Evolutionary conservation across 192 early-diverging fungal genomes (phyloP).

Genomic region (Powellomyces hirtus): DNA sequence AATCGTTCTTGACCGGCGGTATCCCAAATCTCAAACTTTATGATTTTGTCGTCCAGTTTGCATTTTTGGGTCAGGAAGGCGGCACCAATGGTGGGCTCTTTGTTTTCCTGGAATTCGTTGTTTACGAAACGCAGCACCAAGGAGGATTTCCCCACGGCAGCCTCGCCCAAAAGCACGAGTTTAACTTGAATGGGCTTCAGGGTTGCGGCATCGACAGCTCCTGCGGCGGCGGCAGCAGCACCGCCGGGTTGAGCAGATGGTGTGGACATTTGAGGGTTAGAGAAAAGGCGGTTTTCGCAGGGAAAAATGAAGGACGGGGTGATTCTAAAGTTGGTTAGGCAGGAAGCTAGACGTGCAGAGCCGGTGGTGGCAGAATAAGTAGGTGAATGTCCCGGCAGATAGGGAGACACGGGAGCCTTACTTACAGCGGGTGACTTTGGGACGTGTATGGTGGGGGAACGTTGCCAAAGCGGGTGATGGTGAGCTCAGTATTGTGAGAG

Average conservation of each 20-base stretch:
- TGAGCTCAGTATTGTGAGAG: too few relatives aligned
- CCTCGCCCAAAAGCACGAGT: constrained; percentile 91
- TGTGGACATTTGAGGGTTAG: not conserved
- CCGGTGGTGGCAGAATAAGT: too few relatives aligned
- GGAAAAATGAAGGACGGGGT: too few relatives aligned
- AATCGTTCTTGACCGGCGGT: constrained; percentile 96
- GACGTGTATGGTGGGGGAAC: too few relatives aligned
- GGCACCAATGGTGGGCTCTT: constrained; percentile 88
- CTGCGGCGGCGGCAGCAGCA: constrained; percentile 11
- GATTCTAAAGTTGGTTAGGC: too few relatives aligned
- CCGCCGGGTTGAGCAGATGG: too few relatives aligned
- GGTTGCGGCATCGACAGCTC: constrained; percentile 15
- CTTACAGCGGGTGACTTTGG: too few relatives aligned
- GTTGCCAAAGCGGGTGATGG: too few relatives aligned
- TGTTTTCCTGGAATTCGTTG: constrained; percentile 93
- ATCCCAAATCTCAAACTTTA: constrained; percentile 95
- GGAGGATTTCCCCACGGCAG: constrained; percentile 98
- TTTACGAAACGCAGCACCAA: constrained; percentile 93
- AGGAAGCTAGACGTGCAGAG: too few relatives aligned
- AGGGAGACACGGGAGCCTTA: too few relatives aligned
- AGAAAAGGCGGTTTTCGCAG: too few relatives aligned
- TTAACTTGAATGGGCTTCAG: constrained; percentile 91
- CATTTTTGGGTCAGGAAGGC: constrained; percentile 87
- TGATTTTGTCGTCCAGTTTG: constrained; percentile 82
- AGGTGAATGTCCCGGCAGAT: too few relatives aligned